Conservation (phyloP, 257 asterid genomes). For the Petrea volubilis region DNA sequence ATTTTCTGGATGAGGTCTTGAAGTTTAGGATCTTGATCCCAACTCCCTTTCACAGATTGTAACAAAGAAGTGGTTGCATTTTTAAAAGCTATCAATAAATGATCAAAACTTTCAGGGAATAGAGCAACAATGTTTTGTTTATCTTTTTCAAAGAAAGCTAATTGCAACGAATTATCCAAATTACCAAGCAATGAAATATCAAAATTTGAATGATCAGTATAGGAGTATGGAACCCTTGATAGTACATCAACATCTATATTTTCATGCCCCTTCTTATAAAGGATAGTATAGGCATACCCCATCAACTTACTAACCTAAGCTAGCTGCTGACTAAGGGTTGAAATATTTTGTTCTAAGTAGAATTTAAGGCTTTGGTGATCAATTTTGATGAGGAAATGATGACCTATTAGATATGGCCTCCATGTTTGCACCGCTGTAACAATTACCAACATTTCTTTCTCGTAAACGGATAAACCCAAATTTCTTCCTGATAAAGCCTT, state of each 20-base stretch:
- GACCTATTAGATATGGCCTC: background rate
- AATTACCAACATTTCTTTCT: background rate
- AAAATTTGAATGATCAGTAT: background rate
- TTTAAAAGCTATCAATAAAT: too few species aligned
- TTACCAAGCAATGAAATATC: too few species aligned
- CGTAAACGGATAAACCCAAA: background rate
- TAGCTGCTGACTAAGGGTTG: background rate
- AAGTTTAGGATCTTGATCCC: background rate
- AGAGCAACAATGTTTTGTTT: too few species aligned
- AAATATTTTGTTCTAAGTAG: background rate
- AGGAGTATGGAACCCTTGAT: background rate
- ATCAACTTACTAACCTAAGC: background rate
- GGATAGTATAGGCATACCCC: background rate
- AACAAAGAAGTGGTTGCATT: too few species aligned
- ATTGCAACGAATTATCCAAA: too few species aligned
- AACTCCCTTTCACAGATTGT: background rate
- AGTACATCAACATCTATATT: background rate
- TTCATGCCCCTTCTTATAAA: background rate
- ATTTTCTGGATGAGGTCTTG: background rate
- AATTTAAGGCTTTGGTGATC: background rate
- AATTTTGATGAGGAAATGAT: background rate
- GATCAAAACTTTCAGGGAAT: too few species aligned
- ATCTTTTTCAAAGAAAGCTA: too few species aligned
- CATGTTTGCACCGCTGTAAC: background rate
- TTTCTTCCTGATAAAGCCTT: background rate